These are phyloP conservation scores for Fusarium multiceps DNA, from an alignment of 2,329 filamentous ascomycete genomes.

Conservation along the genomic window DNA sequence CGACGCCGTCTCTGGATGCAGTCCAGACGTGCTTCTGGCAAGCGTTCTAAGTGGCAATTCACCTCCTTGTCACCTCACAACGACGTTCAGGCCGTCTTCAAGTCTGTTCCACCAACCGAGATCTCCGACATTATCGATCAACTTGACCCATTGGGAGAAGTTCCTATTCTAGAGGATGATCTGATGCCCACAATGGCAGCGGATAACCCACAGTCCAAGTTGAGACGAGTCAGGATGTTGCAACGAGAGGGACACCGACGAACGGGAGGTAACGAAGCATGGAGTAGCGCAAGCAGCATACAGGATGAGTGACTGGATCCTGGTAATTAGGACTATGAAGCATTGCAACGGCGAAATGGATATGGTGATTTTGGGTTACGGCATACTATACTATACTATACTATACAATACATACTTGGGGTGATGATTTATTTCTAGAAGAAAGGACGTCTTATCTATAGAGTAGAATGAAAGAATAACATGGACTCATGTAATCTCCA, in stretches of 20 bases:
- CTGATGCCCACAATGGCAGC: conserved; percentile 46
- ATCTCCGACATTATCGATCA: conserved; percentile 51
- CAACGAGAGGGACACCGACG: conserved; percentile 32
- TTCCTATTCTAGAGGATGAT: conserved; percentile 50
- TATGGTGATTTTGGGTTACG: conserved; percentile 1
- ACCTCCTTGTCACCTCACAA: conserved; percentile 66
- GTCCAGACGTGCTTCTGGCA: conserved; percentile 34
- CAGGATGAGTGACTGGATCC: conserved; percentile 18
- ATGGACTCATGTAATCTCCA: neutral
- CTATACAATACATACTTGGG: neutral
- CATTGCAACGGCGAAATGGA: conserved; percentile 34
- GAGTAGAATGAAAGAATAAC: neutral
- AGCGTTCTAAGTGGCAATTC: conserved; percentile 57
- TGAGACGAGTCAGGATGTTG: conserved; percentile 39
- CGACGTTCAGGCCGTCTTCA: conserved; percentile 70
- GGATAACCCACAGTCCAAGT: conserved; percentile 41
- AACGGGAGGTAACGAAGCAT: conserved; percentile 20
- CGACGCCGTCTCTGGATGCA: conserved; percentile 60
- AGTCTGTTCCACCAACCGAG: conserved; percentile 64
- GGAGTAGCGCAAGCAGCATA: conserved; percentile 29
- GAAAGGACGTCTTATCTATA: conserved; percentile 2
- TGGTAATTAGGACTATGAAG: conserved; percentile 1
- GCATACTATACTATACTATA: neutral
- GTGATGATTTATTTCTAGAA: neutral
- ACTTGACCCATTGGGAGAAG: conserved; percentile 50